Base-by-base conservation (phyloP, 495 filamentous ascomycete genomes). In the Podospora sp. region DNA sequence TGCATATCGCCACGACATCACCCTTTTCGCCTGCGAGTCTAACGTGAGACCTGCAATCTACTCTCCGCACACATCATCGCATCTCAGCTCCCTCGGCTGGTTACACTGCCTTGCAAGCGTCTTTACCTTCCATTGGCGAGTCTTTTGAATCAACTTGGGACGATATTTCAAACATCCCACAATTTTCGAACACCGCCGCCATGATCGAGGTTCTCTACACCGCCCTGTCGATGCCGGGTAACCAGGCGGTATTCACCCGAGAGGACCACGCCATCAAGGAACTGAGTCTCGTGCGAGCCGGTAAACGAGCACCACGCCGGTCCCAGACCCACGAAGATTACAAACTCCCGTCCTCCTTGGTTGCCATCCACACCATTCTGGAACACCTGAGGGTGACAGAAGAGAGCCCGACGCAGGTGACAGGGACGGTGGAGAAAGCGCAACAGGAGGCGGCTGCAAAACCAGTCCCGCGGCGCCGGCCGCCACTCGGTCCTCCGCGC, bases 271-370 rank as follows among this genome's bases (percentile, higher is more conserved):
- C 25, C 22, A 40, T 69, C 14, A 71, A 66, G 52, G 72, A 79
- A 60, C 20, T 68, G 27, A 66, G 26, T 8, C 63, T 74, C 12
- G 6, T 21, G 12, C 65, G 69, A 11, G 56, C 35, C 2, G 50
- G 50, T 29, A 71, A 72, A 57, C 72, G 72, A 21, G 33, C 66
- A 12, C 76, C 76, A 20, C 73, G 72, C n/a, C 70, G 76, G 18
- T 69, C 76, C 7, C 75, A 77, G n/a, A 77, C 76, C 6, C 70
- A 73, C 18, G 63, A 75, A 51, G 71, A 78, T 21, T 78, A 78
- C 62, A 56, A 66, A 11, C 53, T 73, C 29, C 75, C 76, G 36
- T 62, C 69, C 0, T 67, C 68, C 14, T 20, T 64, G 61, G 59
- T 68, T 14, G 66, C 69, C 11, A 59, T 72, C 33, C 68, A 65